A percentile compares a stretch with the other conserved stretches of the same genome.
These are phyloP conservation scores for Entamoeba invadens DNA, from an alignment of 208 protist genomes.

Conservation along the genomic window DNA sequence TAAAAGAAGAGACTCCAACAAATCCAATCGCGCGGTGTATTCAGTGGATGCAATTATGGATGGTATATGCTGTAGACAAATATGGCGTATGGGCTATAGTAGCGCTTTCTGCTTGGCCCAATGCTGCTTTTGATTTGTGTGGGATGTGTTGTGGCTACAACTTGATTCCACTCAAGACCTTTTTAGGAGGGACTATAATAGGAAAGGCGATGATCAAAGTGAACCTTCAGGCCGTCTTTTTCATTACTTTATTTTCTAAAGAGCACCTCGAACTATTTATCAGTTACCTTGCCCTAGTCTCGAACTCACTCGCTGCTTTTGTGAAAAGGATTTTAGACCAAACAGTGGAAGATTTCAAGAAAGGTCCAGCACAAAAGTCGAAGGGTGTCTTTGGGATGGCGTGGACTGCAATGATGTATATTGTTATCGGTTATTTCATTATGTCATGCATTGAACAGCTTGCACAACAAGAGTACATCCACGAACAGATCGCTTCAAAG, in stretches of 20 bases:
- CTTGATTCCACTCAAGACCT: not conserved
- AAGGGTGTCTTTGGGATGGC: not conserved
- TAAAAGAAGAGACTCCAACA: not conserved
- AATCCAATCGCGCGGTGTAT: not conserved
- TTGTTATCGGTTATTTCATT: not conserved
- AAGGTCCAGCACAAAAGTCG: not conserved
- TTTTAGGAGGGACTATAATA: not conserved
- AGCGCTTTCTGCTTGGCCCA: not conserved
- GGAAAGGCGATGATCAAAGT: not conserved
- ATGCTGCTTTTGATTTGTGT: not conserved
- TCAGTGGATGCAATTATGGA: not conserved
- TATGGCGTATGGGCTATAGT: not conserved
- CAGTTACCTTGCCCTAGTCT: not conserved
- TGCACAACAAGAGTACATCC: not conserved
- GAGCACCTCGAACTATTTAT: not conserved
- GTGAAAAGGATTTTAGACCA: not conserved
- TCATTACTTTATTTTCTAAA: not conserved
- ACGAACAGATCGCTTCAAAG: too few species aligned
- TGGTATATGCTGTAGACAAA: not conserved
- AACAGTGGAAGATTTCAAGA: not conserved
- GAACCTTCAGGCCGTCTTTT: not conserved
- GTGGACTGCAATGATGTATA: not conserved
- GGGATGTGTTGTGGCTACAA: not conserved
- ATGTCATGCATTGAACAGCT: not conserved
- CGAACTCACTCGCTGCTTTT: not conserved